Base-by-base conservation (phyloP, 2,329 filamentous ascomycete genomes). In the Penicillium sp. region DNA sequence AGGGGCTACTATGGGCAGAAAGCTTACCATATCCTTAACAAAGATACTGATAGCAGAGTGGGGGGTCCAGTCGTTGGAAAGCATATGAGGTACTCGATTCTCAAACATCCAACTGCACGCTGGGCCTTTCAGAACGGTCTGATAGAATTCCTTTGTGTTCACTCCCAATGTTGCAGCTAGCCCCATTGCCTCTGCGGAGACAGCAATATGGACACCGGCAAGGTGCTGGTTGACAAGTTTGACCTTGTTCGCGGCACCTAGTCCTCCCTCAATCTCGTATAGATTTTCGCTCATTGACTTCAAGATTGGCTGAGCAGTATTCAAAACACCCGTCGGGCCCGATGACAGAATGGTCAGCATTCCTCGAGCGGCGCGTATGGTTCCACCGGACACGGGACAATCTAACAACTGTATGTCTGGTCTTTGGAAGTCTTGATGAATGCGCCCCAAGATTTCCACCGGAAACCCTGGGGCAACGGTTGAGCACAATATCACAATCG, bases 221-320 rank as follows among this genome's bases (percentile, higher is more conserved):
- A 86, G 79, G 5, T 85, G 77, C 62, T 86, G 82, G 65, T 85
- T 82, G 49, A 86, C 79, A 48, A 85, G 79, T 64, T 85, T 85
- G 65, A 83, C 81, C 21, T 83, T 84, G 10, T 79, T 82, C 5
- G 82, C 82, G 5, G 77, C 77, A 27, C 80, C 81, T 47, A 84
- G 74, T 1, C 78, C 81, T 2, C 83, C 83, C 15, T 76, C 69
- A 9, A 85, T 79, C 19, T 78, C 74, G 66, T 82, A 83, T 10
- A 76, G 59, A 49, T 75, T 76, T 19, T 72, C 71, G 6, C 73
- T 68, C 69, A 77, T 70, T 33, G 73, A 70, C 5, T 67, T 54
- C 4, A 77, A 61, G 0, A 71, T 59, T n/a, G 61, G 44, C 23
- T 67, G 61, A 4, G 63, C 65, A 39, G 64, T 66, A 1, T 60